Conservation (phyloP, 108 stramenopile genomes). For the Skeletonema menzelii region DNA sequence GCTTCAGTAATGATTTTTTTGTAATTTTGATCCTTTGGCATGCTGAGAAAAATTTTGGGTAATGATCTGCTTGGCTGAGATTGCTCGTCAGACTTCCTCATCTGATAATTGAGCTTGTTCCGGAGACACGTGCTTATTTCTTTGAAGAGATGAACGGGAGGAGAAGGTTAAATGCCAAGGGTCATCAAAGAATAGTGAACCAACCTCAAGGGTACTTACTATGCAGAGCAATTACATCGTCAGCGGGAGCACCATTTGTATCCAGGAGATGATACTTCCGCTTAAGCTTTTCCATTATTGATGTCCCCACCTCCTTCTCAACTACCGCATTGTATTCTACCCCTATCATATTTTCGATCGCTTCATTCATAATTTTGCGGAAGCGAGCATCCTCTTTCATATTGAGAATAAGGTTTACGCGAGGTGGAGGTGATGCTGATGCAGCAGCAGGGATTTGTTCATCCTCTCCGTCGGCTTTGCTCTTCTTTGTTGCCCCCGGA, state of each 20-base stretch:
- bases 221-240: background rate
- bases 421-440: background rate
- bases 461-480: background rate
- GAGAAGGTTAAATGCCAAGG: background rate
- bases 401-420: background rate
- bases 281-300: background rate
- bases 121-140: background rate
- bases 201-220: background rate
- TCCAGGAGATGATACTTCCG: background rate
- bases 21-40: background rate
- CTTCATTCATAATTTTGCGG: background rate
- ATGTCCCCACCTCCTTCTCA: background rate
- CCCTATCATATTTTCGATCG: background rate
- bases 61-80: background rate
- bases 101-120: background rate
- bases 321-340: background rate
- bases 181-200: background rate
- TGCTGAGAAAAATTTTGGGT: background rate
- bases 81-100: background rate
- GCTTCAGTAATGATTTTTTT: background rate
- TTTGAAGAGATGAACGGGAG: background rate
- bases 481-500: conserved; percentile 4
- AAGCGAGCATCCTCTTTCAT: background rate
- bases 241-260: background rate
- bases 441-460: background rate